Evolutionary conservation across 73 alveolate genomes (phyloP).

Genomic region (Durusdinium trenchii): DNA sequence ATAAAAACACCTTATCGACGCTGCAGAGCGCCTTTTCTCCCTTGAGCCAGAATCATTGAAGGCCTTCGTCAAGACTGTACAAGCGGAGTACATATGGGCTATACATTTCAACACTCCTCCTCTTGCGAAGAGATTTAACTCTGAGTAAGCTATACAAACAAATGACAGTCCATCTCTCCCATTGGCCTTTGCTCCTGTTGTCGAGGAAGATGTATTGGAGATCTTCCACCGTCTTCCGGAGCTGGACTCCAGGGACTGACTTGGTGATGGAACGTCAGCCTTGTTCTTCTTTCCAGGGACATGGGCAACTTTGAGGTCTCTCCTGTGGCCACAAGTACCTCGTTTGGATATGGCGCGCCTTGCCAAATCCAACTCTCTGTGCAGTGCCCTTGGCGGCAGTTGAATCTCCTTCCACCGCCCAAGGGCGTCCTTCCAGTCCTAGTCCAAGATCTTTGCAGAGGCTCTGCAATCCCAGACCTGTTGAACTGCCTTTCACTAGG

Average conservation of each 20-base stretch:
- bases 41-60: too few species aligned
- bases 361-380: background rate
- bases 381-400: background rate
- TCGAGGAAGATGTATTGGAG: too few species aligned
- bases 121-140: too few species aligned
- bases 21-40: background rate
- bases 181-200: too few species aligned
- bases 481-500: background rate
- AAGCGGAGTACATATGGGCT: background rate
- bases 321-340: background rate
- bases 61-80: too few species aligned
- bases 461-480: background rate
- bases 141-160: too few species aligned
- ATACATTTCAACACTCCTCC: too few species aligned
- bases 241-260: background rate
- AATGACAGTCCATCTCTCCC: too few species aligned
- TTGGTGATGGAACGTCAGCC: too few species aligned
- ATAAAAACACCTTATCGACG: background rate
- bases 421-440: background rate
- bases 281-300: background rate
- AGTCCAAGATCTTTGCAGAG: background rate
- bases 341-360: background rate
- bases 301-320: background rate
- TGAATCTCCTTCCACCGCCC: background rate
- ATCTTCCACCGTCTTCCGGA: background rate